phyloP scores from a whole-genome alignment of 208 protist genomes.

The Trypanosoma melophagium region DNA sequence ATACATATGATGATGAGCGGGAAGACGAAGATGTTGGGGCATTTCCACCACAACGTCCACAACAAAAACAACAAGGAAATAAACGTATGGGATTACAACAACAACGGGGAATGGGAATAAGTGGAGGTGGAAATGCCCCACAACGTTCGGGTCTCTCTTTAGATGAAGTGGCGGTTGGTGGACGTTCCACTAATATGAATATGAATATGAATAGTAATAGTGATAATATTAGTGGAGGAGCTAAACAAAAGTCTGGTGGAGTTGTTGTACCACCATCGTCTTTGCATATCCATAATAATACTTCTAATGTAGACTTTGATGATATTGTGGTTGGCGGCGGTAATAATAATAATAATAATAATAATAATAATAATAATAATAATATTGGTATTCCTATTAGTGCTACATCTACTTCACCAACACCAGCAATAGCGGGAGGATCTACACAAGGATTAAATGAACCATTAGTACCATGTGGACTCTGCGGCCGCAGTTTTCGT shows the following conservation, averaged over 20 bases:
- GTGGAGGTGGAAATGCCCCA: no score
- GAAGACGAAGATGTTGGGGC: not conserved
- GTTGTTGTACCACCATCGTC: constrained; percentile 1
- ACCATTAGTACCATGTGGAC: constrained; percentile 51
- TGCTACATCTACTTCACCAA: no score
- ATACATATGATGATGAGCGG: not conserved
- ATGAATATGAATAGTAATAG: constrained; percentile 18
- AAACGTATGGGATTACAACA: no score
- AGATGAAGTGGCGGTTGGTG: no score
- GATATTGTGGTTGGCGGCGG: not conserved
- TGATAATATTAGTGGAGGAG: constrained; percentile 5
- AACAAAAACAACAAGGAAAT: no score
- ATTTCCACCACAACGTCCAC: constrained; percentile 1
- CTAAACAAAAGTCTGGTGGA: constrained; percentile 31
- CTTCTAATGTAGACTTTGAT: not conserved
- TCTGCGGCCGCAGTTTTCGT: constrained; percentile 76
- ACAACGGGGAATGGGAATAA: no score
- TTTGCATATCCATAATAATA: not conserved
- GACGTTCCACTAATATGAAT: no score
- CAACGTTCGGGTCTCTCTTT: no score
- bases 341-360: constrained; percentile 30
- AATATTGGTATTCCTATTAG: not conserved
- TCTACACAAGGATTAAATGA: constrained; percentile 34
- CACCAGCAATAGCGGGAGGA: no score
- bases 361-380: constrained; percentile 1